Evolutionary conservation across 345 rosid genomes (phyloP).

Genomic region (Leavenworthia alabamica): DNA sequence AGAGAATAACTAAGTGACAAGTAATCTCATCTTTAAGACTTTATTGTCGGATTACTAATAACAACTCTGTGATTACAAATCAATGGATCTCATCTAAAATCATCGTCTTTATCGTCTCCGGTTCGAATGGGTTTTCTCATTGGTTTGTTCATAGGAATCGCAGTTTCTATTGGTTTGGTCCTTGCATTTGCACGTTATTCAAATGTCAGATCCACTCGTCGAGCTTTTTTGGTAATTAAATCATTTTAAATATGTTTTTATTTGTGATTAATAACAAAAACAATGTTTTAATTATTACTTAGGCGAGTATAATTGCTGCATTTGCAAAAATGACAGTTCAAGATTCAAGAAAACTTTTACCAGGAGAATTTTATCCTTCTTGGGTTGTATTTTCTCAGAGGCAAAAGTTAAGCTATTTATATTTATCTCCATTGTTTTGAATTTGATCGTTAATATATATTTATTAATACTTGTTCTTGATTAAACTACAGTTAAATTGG

Average conservation of each 20-base stretch:
- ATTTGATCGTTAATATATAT: too few relatives aligned
- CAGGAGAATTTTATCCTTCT: constrained; percentile 57
- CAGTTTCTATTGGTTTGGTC: constrained; percentile 49
- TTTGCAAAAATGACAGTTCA: constrained; percentile 84
- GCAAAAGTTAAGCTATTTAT: constrained; percentile 71
- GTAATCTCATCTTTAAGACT: constrained; percentile 16
- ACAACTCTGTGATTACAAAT: constrained; percentile 20
- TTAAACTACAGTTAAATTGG: constrained; percentile 64
- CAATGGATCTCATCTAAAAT: constrained; percentile 9
- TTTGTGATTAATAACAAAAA: background rate
- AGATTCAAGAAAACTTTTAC: constrained; percentile 74
- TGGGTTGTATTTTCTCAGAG: constrained; percentile 80
- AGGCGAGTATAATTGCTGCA: constrained; percentile 74
- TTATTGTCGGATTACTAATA: constrained; percentile 17
- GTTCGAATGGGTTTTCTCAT: constrained; percentile 44
- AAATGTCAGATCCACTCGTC: constrained; percentile 47
- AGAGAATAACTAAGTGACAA: constrained; percentile 7
- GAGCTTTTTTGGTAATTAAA: constrained; percentile 44
- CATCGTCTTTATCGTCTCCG: background rate
- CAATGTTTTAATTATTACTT: background rate
- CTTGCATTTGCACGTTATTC: constrained; percentile 55
- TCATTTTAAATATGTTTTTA: background rate
- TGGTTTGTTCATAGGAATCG: constrained; percentile 47
- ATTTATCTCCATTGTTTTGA: too few relatives aligned
- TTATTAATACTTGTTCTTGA: constrained; percentile 21